Base-by-base conservation (phyloP, 192 early-diverging fungal species). In the Gigaspora rosea region DNA sequence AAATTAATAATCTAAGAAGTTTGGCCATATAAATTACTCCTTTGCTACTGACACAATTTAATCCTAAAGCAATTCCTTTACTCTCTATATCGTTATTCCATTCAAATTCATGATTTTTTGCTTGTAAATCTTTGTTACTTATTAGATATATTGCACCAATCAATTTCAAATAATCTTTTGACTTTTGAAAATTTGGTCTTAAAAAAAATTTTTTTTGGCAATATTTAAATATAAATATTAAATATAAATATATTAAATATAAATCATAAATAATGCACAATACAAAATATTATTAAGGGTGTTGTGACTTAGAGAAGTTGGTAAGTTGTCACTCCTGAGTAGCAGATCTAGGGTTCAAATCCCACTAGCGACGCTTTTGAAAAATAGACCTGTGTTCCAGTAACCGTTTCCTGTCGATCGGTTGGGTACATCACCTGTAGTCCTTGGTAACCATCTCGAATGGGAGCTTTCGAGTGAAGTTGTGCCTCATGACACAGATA, bases 21-120 rank as follows among this genome's bases (percentile, higher is more conserved):
- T 91, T 88, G 4, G 91, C 88, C 85, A 98, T 82, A 56, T 89
- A 88, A n/a, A 92, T 88, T 0, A 94, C 90, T 18, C 80, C 78
- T 71, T 92, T 89, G 4, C 97, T 96, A 1, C 96, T 94, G 3
- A 96, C 95, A 79, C 96, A 95, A 77, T 98, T 97, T 8, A 98
- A 83, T 1, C 88, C 96, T 41, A 98, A 84, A 36, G 10, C 20
- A 27, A 74, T 36, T 27, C 68, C 50, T 48, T 58, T 41, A 65
- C 36, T 6, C 20, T 51, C 9, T 27, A 49, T 50, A 32, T 8
- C 22, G 5, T 27, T 47, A 8, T 33, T 46, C 64, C 64, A 66
- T 48, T 66, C 64, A 9, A 48, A 66, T 8, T 22, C 67, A 46
- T 78, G 82, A 33, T 80, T 86, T 9, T 83, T 70, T 58, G 50